Percentiles rank a stretch among this genome's conserved stretches.
Conservation (phyloP, 2,329 filamentous ascomycete genomes). For the Scopulariopsis brevicaulis region DNA sequence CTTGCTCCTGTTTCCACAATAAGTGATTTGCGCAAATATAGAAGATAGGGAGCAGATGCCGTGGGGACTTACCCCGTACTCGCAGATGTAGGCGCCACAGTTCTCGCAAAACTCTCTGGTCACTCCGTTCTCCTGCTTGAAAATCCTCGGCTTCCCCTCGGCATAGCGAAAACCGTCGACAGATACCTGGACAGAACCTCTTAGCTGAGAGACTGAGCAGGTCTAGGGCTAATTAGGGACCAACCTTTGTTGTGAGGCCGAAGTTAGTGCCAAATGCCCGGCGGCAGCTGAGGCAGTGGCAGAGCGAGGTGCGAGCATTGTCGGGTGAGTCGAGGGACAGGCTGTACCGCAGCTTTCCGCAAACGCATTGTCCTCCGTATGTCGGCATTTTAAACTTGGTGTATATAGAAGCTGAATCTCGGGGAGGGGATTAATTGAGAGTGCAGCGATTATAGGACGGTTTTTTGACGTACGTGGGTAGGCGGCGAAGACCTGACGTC, state of each 20-base stretch:
- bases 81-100: slow-evolving; percentile 19
- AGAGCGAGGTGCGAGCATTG: slow-evolving; percentile 17
- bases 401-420: background rate
- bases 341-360: slow-evolving; percentile 12
- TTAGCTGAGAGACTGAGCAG: background rate
- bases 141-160: slow-evolving; percentile 13
- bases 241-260: slow-evolving; percentile 18
- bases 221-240: background rate
- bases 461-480: background rate
- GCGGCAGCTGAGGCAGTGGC: slow-evolving; percentile 19
- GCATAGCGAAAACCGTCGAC: slow-evolving; percentile 15
- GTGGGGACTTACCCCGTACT: slow-evolving; percentile 16
- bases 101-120: slow-evolving; percentile 18
- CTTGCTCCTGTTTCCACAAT: slow-evolving; percentile 17
- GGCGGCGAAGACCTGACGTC: background rate
- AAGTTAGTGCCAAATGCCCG: slow-evolving; percentile 21
- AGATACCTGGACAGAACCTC: slow-evolving; percentile 9
- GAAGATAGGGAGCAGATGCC: no score
- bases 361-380: slow-evolving; percentile 5
- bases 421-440: background rate
- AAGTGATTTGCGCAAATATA: no score
- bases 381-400: background rate
- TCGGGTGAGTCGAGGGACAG: slow-evolving; percentile 13
- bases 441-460: background rate
- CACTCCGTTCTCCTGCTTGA: slow-evolving; percentile 19